phyloP scores from a whole-genome alignment of 2,329 filamentous ascomycete species.

The Apiospora malaysiana region DNA sequence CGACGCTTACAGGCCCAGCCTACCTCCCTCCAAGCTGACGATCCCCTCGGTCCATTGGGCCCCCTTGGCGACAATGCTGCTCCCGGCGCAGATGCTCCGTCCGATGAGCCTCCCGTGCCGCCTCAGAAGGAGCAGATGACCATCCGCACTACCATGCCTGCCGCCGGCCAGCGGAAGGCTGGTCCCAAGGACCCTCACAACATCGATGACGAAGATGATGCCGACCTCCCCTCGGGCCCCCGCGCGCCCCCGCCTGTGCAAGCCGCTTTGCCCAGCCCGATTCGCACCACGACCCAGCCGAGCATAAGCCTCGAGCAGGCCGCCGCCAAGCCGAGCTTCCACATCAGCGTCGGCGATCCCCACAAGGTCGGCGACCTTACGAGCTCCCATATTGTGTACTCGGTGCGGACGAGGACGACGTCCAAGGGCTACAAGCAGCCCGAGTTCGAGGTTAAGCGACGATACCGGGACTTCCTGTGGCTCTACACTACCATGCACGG shows the following conservation, averaged over 20 bases:
- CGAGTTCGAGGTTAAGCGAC: constrained; percentile 90
- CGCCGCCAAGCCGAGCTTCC: constrained; percentile 81
- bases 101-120: constrained; percentile 68
- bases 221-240: constrained; percentile 54
- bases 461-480: constrained; percentile 98
- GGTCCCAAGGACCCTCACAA: constrained; percentile 64
- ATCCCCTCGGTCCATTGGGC: constrained; percentile 79
- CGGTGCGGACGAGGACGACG: constrained; percentile 92
- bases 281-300: constrained; percentile 64
- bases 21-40: constrained; percentile 77
- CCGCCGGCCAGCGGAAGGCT: constrained; percentile 48
- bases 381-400: constrained; percentile 97
- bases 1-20: constrained; percentile 75
- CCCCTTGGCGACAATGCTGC: constrained; percentile 60
- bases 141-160: constrained; percentile 63
- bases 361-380: constrained; percentile 98
- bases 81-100: constrained; percentile 38
- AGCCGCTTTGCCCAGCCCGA: constrained; percentile 57
- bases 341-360: constrained; percentile 92
- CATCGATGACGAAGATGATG: constrained; percentile 75
- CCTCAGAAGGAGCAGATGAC: constrained; percentile 71
- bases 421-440: constrained; percentile 94
- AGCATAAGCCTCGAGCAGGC: constrained; percentile 93
- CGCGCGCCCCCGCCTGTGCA: constrained; percentile 71
- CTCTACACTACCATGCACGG: constrained; percentile 93